A percentile compares a stretch with the other conserved stretches of the same genome.
Evolutionary conservation across 306 rosid genomes (phyloP).

Genomic region (Mimosa pudica): DNA sequence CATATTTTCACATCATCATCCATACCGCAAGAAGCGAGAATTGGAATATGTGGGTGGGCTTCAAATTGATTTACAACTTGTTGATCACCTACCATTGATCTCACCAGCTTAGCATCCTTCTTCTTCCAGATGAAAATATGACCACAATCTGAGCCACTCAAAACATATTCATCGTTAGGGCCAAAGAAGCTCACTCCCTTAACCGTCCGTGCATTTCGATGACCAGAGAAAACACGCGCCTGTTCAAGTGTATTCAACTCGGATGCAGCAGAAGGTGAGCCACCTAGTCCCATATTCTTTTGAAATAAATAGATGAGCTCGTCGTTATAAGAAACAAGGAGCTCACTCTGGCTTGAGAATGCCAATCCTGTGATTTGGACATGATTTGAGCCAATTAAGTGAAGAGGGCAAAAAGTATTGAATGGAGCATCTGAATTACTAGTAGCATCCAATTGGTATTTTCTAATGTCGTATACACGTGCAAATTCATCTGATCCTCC

Average conservation of each 20-base stretch:
- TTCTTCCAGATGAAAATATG: slow-evolving; percentile 66
- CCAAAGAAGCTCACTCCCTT: slow-evolving; percentile 66
- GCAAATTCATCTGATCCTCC: slow-evolving; percentile 63
- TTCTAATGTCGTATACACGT: slow-evolving; percentile 59
- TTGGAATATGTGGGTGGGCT: slow-evolving; percentile 54
- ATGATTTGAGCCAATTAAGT: slow-evolving; percentile 42
- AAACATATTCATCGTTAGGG: slow-evolving; percentile 56
- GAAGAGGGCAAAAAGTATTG: slow-evolving; percentile 48
- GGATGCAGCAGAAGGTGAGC: slow-evolving; percentile 43
- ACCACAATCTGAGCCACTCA: slow-evolving; percentile 68
- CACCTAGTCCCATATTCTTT: slow-evolving; percentile 45
- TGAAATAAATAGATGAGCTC: slow-evolving; percentile 61
- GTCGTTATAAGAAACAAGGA: slow-evolving; percentile 57
- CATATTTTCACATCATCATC: slow-evolving; percentile 58
- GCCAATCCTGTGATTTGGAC: slow-evolving; percentile 58
- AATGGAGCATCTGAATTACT: slow-evolving; percentile 47
- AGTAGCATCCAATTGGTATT: slow-evolving; percentile 36
- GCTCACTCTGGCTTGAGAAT: slow-evolving; percentile 52
- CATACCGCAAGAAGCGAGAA: slow-evolving; percentile 58
- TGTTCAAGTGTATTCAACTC: slow-evolving; percentile 37
- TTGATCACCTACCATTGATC: slow-evolving; percentile 55
- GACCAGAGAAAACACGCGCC: slow-evolving; percentile 53
- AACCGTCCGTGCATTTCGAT: slow-evolving; percentile 58
- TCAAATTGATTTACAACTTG: slow-evolving; percentile 54
- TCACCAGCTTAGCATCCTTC: slow-evolving; percentile 51